These are phyloP conservation scores for Pisolithus sp. DNA, from an alignment of 768 basidiomycete genomes.

Conservation along the genomic window DNA sequence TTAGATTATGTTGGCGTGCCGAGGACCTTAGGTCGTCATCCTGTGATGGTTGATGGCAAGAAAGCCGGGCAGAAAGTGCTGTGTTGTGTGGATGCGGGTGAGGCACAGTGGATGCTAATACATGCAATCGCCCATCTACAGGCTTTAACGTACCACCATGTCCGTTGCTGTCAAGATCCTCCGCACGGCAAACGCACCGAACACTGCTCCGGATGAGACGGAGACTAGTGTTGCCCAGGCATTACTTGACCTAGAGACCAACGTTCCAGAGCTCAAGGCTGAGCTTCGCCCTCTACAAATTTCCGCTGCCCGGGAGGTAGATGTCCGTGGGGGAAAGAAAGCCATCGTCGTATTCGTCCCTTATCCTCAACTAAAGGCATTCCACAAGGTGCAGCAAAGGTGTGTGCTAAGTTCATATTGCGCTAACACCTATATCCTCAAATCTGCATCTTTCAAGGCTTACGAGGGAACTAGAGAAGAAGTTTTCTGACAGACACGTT, in stretches of 20 bases:
- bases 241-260: constrained; percentile 94
- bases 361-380: constrained; percentile 94
- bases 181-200: constrained; percentile 94
- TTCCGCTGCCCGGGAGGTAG: constrained; percentile 97
- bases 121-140: constrained; percentile 6
- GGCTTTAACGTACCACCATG: constrained; percentile 38
- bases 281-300: constrained; percentile 96
- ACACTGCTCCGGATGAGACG: constrained; percentile 81
- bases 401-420: constrained; percentile 29
- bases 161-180: constrained; percentile 83
- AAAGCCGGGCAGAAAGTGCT: constrained; percentile 17
- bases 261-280: constrained; percentile 95
- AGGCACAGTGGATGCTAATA: constrained; percentile 40
- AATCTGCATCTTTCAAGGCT: constrained; percentile 51
- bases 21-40: constrained; percentile 14
- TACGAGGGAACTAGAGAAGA: constrained; percentile 99
- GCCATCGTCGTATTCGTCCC: constrained; percentile 98
- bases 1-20: constrained; percentile 19
- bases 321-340: constrained; percentile 99
- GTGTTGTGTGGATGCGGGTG: constrained; percentile 52
- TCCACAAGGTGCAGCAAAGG: constrained; percentile 97
- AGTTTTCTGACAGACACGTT: constrained; percentile 99
- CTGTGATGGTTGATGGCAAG: constrained; percentile 12
- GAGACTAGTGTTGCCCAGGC: constrained; percentile 93
- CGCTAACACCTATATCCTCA: neutral